These are phyloP conservation scores for Xylariaceae sp. DNA, from an alignment of 2,329 filamentous ascomycete species.

Conservation along the genomic window DNA sequence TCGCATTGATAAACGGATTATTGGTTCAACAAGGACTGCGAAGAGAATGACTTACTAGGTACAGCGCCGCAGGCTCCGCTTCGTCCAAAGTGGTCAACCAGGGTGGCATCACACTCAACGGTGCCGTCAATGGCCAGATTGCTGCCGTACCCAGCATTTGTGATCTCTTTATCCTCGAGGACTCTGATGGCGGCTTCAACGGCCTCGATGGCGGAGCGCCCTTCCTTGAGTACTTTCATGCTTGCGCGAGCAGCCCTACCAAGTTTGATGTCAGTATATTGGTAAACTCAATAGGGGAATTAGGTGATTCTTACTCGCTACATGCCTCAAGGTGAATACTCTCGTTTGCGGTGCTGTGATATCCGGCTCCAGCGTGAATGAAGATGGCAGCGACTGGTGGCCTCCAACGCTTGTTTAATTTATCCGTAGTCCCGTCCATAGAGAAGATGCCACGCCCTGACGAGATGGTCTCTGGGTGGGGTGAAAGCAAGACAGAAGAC, in stretches of 20 bases:
- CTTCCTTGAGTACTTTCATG: slow-evolving; percentile 80
- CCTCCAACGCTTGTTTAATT: slow-evolving; percentile 42
- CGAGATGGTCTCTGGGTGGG: no score
- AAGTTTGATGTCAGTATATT: slow-evolving; percentile 6
- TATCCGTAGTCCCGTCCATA: slow-evolving; percentile 51
- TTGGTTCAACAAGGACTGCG: neutral
- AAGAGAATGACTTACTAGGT: slow-evolving; percentile 66
- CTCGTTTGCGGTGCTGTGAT: slow-evolving; percentile 88
- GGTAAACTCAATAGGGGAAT: neutral
- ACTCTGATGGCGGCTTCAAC: slow-evolving; percentile 87
- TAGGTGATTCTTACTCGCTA: slow-evolving; percentile 70
- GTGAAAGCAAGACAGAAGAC: no score
- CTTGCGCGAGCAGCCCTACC: slow-evolving; percentile 79
- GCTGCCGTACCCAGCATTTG: slow-evolving; percentile 94
- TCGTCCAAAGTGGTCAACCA: slow-evolving; percentile 88
- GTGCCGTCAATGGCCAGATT: slow-evolving; percentile 89
- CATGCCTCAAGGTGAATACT: slow-evolving; percentile 83
- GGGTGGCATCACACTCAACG: slow-evolving; percentile 92
- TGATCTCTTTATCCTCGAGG: slow-evolving; percentile 93
- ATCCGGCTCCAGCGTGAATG: slow-evolving; percentile 93
- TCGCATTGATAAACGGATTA: neutral
- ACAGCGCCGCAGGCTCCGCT: slow-evolving; percentile 94
- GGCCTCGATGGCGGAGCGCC: slow-evolving; percentile 82
- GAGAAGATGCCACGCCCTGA: slow-evolving; percentile 24
- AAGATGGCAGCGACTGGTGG: slow-evolving; percentile 70